A percentile compares a stretch with the other conserved stretches of the same genome.
Evolutionary conservation across 805 yeast species (phyloP).

Genomic region (Candida hispaniensis): DNA sequence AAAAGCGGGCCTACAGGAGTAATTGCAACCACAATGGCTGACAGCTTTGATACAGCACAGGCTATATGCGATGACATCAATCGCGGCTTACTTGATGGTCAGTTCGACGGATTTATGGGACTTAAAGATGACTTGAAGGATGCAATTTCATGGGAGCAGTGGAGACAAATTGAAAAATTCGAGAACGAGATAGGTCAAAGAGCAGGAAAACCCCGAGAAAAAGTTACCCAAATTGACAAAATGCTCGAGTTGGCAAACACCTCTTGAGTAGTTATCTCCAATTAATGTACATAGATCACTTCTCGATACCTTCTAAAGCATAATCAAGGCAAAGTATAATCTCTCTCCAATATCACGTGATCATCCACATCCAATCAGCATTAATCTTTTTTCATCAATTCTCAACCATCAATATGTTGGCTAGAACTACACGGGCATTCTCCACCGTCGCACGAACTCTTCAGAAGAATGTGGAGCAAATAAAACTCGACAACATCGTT

Average conservation of each 20-base stretch:
- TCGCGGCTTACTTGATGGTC: slow-evolving; percentile 23
- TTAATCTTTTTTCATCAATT: too few species aligned
- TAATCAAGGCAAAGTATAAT: too few species aligned
- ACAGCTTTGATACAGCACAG: slow-evolving; percentile 66
- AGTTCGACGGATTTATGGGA: slow-evolving; percentile 29
- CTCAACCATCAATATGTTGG: too few species aligned
- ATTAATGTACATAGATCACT: slow-evolving; percentile 2
- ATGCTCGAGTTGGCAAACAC: too few species aligned
- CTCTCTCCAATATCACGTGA: too few species aligned
- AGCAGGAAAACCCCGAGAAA: slow-evolving; percentile 46
- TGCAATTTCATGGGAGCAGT: slow-evolving; percentile 51
- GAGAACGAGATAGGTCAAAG: slow-evolving; percentile 43
- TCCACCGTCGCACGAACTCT: slow-evolving; percentile 14
- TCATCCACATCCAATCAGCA: too few species aligned
- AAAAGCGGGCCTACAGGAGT: slow-evolving; percentile 80
- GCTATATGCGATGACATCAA: slow-evolving; percentile 46
- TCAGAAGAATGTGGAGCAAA: slow-evolving; percentile 13
- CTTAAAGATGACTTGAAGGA: slow-evolving; percentile 22
- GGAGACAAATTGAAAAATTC: slow-evolving; percentile 46
- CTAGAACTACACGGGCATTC: too few species aligned
- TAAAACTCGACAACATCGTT: slow-evolving; percentile 14
- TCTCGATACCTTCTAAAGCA: too few species aligned
- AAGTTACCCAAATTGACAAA: slow-evolving; percentile 38
- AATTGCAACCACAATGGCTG: slow-evolving; percentile 82
- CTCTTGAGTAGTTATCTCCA: slow-evolving; percentile 5